Percentiles rank a stretch among this genome's conserved stretches.
phyloP scores from a whole-genome alignment of 345 rosid species.

The Aethionema arabicum region DNA sequence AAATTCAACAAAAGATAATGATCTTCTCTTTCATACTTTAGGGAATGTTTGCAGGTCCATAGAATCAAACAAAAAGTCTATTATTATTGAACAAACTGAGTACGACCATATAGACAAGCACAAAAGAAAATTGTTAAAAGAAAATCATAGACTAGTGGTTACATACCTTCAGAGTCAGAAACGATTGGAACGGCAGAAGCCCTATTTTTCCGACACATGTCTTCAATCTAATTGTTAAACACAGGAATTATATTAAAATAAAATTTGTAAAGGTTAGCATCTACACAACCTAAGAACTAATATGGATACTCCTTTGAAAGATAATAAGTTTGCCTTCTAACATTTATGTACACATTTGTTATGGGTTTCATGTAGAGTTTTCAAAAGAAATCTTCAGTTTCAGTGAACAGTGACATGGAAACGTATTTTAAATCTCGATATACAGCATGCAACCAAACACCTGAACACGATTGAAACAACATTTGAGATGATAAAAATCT shows the following conservation, averaged over 20 bases:
- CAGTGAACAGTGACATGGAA: conserved; percentile 3
- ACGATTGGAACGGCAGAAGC: conserved; percentile 88
- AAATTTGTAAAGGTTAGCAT: conserved; percentile 10
- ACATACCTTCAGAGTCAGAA: conserved; percentile 85
- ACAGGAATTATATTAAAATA: conserved; percentile 2
- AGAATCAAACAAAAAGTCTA: conserved; percentile 3
- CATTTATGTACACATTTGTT: not conserved
- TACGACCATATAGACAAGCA: conserved; percentile 9
- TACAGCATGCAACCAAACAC: conserved; percentile 10
- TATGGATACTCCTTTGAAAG: not conserved
- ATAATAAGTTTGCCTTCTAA: conserved; percentile 11
- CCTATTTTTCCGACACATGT: conserved; percentile 70
- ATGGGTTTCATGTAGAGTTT: conserved; percentile 2
- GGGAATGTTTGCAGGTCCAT: conserved; percentile 1
- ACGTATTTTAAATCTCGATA: not conserved
- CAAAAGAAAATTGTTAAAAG: not conserved
- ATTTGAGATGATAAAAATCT: conserved; percentile 1
- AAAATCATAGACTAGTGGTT: conserved; percentile 25
- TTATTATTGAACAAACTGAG: not conserved
- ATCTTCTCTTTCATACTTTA: conserved; percentile 5
- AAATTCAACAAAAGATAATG: conserved; percentile 9
- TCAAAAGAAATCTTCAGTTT: not conserved
- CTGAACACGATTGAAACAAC: conserved; percentile 10
- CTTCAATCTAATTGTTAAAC: conserved; percentile 62
- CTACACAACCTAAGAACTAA: conserved; percentile 10